Evolutionary conservation across 805 yeast species (phyloP), one percentile per base, ranked within the genome.

Genomic region (Ogataea siamensis): DNA sequence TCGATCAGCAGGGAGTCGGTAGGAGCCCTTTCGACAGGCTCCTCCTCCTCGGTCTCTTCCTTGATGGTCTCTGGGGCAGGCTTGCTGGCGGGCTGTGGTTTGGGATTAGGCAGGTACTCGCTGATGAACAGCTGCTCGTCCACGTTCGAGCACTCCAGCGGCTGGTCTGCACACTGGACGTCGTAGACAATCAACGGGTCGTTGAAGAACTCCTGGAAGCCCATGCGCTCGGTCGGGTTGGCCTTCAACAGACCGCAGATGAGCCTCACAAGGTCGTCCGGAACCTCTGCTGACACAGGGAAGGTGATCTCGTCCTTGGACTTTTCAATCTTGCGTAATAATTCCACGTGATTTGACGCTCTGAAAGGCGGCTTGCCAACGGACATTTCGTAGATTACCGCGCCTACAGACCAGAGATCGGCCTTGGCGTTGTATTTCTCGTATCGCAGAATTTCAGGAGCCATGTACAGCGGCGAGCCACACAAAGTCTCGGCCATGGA

Each of bases 391-490:
- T 82, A 93, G 9, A 89, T 66, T 1, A 93, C 98, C 1, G 98
- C 94, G 3, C 99, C 99, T 4, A 91, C 96, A 5, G 97, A 88
- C 99, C 99, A 93, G 47, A 93, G 64, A 58, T 93, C 99, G 0
- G 97, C 98, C 59, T 88, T 89, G 5, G 98, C 99, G 51, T 89
- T 88, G 65, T 93, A 93, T 63, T 88, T 93, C 59, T 93, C 97
- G 56, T 87, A 89, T 46, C 95, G 73, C 51, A 93, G 68, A 32
- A 93, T 93, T 64, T 93, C 99, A 0, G 99, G 99, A 0, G 99
- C 99, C 99, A 93, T 93, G 63, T 93, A 93, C 29, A 93, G 72
- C 3, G 99, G 99, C 8, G 96, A 87, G 1, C 99, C 99, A 70
- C 99, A 93, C 49, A 93, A 68, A 2, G 99, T 93, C 58, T 93